Base-by-base conservation (phyloP, 768 basidiomycete genomes). In the Mrakia gelida region DNA sequence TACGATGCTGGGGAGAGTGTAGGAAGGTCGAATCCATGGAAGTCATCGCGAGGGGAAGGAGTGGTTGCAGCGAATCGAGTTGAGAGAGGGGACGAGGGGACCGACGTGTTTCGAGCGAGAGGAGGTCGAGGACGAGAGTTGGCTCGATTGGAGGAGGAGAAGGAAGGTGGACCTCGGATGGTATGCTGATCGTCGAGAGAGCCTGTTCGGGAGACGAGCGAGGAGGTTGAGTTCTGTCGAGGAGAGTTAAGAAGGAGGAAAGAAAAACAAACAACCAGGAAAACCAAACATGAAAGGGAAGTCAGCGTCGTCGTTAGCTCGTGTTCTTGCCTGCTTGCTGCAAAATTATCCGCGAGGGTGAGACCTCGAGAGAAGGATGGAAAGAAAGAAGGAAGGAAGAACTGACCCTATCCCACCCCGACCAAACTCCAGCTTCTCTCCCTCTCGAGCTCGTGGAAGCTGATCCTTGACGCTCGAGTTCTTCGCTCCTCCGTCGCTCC, bases 181-280 rank as follows among this genome's bases (percentile, higher is more conserved):
- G 63, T 65, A 34, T 65, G 30, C 16, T 45, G 45, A 45, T 65
- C 63, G 63, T 65, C 63, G 18, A 65, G 18, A 32, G 63, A 65
- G 30, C 30, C 34, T 30, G 63, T 38, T 7, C 28, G 7, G 7
- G 62, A 63, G 62, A 10, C 9, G 9, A 63, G 28, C 30, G 62
- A 61, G 13, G 59, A 61, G 21, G n/a, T 62, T 18, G n/a, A 65
- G 63, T 5, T 38, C 32, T 65, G 11, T 11, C 11, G 45, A 6
- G 45, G 45, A 62, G 32, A 10, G 9, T 23, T 32, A 30, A n/a
- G 59, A 59, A 8, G 7, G 59, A 28, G 9, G n/a, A 26, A 28
- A 56, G 1, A 21, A 59, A 59, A 26, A 28, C 26, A 59, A 59
- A 59, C 26, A 59, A n/a, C n/a, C n/a, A n/a, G n/a, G n/a, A n/a